Evolutionary conservation across 208 protist genomes (phyloP), one percentile per base, ranked within the genome.

Genomic region (Acanthamoeba triangularis): DNA sequence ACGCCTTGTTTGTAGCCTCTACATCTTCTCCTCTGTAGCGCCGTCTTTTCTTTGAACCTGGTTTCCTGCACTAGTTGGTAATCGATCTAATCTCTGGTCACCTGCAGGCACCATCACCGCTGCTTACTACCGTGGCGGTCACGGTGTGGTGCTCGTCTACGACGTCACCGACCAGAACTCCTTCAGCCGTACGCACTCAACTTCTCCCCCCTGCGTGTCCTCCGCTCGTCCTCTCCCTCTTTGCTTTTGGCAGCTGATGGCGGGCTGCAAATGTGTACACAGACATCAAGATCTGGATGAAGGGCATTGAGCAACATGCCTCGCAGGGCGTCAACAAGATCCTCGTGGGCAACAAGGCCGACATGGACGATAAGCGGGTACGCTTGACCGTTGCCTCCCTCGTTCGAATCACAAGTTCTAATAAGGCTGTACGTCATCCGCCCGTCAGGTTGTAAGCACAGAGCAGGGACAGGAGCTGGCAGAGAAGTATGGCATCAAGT

Each of bases 61-160:
- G 95, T 96, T 82, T 96, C 90, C 2, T 95, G 93, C 28, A 20
- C n/a, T 95, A 0, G 18, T 76, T 33, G 95, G 2, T 95, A 2
- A 76, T 11, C 65, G 41, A 25, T 95, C 20, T 25, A 74, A 56
- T 93, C n/a, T 35, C 78, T 35, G 0, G 8, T 37, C 10, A 2
- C 54, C 44, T 54, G 90, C 95, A 78, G 90, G 92, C 30, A 41
- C 82, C 95, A 74, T 82, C 74, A 82, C 74, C 28, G 37, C 37
- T 13, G 98, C 98, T 0, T 99, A 99, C 94, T 99, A 99, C 96
- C 91, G 98, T 52, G 98, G 98, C 54, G 98, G 98, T n/a, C 99
- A 99, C 98, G 98, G 98, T 74, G 99, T 99, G 69, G 78, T 99
- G 6, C 93, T 99, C 2, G 98, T 99, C 30, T 99, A 99, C 96